Base-by-base conservation (phyloP, 495 filamentous ascomycete genomes). In the Diplogelasinospora grovesii region DNA sequence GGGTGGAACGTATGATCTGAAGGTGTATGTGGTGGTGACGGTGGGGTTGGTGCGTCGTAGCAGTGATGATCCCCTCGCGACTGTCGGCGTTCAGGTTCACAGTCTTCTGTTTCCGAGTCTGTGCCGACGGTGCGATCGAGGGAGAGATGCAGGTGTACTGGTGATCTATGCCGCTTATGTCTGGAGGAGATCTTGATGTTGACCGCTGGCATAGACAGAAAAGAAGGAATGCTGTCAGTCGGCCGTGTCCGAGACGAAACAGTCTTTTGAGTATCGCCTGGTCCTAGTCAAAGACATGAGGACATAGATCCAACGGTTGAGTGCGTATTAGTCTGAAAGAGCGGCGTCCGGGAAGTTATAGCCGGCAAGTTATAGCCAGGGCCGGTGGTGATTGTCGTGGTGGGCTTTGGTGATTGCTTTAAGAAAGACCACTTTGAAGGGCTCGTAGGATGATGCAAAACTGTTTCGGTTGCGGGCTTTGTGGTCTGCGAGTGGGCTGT, bases 251-350 rank as follows among this genome's bases (percentile, higher is more conserved):
- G 54, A 59, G 54, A 62, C 56, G 48, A 55, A 57, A 52, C 22
- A 52, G 51, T 60, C 43, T 32, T 53, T 56, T 45, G 48, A 39
- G 47, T 51, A 48, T 57, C 43, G 50, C 48, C 46, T 25, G 50
- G 52, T 43, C 53, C 46, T 49, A 45, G 41, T 61, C 60, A 68
- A 53, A 60, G 65, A 68, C 61, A 67, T 66, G 61, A 48, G 63
- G 54, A 58, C 60, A 64, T 64, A 27, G 42, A 36, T n/a, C 25
- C n/a, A 18, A 23, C 8, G 40, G 43, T 36, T 23, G 14, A 29
- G 20, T 13, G 26, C 33, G 39, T 28, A 28, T 22, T 20, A 22
- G 39, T 19, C 39, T 41, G 35, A 23, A 25, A 30, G 42, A 29
- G 25, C 8, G 39, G 16, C 36, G 44, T 36, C 25, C 13, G 36